Evolutionary conservation across 768 basidiomycete genomes (phyloP), one percentile per base, ranked within the genome.

Genomic region (Kwoniella dejecticola): DNA sequence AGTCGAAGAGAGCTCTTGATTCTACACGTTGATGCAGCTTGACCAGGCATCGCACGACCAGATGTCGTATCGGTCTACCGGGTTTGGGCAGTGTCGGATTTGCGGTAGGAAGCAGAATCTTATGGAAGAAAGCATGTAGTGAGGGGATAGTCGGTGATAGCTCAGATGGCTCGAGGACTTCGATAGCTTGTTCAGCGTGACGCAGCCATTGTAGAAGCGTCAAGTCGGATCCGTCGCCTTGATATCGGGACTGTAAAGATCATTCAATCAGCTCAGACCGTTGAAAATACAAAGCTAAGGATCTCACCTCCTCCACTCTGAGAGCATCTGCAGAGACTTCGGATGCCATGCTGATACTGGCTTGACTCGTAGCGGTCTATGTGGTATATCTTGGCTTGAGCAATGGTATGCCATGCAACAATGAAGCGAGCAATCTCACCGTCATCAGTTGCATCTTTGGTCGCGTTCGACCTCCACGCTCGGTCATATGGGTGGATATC

Each of bases 1-100:
- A 89, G 72, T 99, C 95, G 68, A 93, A 97, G 57, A 97, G 79
- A 1, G 87, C 85, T 77, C 87, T 84, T 0, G 88, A 88, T 75
- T 97, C 94, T 68, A 89, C 90, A 17, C 87, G 84, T 31, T 82
- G 84, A 79, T 93, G 93, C 15, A 95, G 66, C 21, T 81, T 76
- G 42, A 90, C 78, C 46, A 97, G 80, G 70, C 91, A 92, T 82
- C 89, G 82, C 8, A 89, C 85, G 47, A 89, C 85, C 4, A 91
- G 81, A 60, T 88, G 87, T 40, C 95, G 85, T 42, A 92, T 80
- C 2, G 91, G 90, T 10, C 93, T 87, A 44, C 95, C 95, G 0
- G 95, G 94, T 27, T 83, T 78, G n/a, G 93, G 90, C 68, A 87
- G 88, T 0, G 65, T 70, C 0, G 67, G 68, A 0, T 60, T 68